Evolutionary conservation across 805 yeast genomes (phyloP), one percentile per base, ranked within the genome.

Genomic region (Priceomyces castillae): DNA sequence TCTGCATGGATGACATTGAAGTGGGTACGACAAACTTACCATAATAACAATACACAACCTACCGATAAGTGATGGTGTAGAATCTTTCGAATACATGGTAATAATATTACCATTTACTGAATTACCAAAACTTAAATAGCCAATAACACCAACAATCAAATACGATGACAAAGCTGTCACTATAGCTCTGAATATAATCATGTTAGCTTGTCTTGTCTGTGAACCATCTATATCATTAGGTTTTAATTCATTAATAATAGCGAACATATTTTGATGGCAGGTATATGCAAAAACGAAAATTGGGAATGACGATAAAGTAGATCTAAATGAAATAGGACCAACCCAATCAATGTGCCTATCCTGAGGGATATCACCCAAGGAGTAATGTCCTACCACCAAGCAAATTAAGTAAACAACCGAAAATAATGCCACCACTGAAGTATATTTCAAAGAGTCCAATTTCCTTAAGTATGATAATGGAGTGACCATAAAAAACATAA

Each of bases 1-100:
- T 47, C 95, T 70, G 48, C 89, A 81, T 16, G 95, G 95, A 60
- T 86, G 89, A 54, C 88, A 84, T 73, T 86, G 81, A 45, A 86
- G 71, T 12, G 95, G 95, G 63, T 74, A 86, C 3, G 90, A 82
- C 33, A 86, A 67, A n/a, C 81, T 67, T 12, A 86, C 86, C 90
- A 86, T 84, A 15, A 81, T 59, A 0, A 82, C 86, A 28, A 86
- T 69, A 35, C 85, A 71, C 26, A 78, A 68, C 49, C 85, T 76
- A 4, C 88, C 94, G 38, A 69, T 57, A 26, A 69, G 57, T 2
- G 83, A 71, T 41, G 73, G 65, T 9, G 71, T 52, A 2, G 80
- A 72, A 43, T 74, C 67, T 5, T 73, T 69, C 30, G 83, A 77
- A 55, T 86, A 86, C 76, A 83, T 77, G 46, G 85, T 62, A 41